These are phyloP conservation scores for Mucor circinelloides DNA, from an alignment of 371 early-diverging fungal genomes.

Conservation along the genomic window DNA sequence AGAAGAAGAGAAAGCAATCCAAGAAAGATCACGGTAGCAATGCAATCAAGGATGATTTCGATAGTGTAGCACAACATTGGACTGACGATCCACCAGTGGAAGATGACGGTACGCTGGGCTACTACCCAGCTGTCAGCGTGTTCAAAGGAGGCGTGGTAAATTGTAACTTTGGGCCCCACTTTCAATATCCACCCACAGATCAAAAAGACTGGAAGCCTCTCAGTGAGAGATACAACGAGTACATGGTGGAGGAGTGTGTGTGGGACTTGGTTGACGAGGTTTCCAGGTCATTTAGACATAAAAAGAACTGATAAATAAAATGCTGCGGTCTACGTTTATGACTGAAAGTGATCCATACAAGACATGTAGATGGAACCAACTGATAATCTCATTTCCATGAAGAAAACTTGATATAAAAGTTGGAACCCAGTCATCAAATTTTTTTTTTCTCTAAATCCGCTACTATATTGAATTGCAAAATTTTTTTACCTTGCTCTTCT, in stretches of 20 bases:
- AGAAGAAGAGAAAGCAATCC: slow-evolving; percentile 41
- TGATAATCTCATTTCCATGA: neutral
- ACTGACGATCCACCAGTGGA: slow-evolving; percentile 55
- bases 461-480: neutral
- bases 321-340: neutral
- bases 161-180: slow-evolving; percentile 71
- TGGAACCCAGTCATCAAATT: slow-evolving; percentile 2
- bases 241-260: slow-evolving; percentile 65
- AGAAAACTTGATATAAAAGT: neutral
- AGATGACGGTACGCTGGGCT: slow-evolving; percentile 73
- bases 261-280: slow-evolving; percentile 73
- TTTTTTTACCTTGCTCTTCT: slow-evolving; percentile 9
- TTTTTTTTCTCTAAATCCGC: neutral
- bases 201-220: slow-evolving; percentile 64
- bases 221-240: slow-evolving; percentile 62
- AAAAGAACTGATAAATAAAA: slow-evolving; percentile 8
- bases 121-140: slow-evolving; percentile 70
- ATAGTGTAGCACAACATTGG: slow-evolving; percentile 44
- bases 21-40: slow-evolving; percentile 28
- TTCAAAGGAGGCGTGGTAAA: slow-evolving; percentile 68
- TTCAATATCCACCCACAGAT: slow-evolving; percentile 57
- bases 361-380: neutral
- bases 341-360: neutral
- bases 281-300: slow-evolving; percentile 27
- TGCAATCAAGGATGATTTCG: slow-evolving; percentile 33